Conservation (phyloP, 2,329 filamentous ascomycete genomes). For the Fusarium sp. region DNA sequence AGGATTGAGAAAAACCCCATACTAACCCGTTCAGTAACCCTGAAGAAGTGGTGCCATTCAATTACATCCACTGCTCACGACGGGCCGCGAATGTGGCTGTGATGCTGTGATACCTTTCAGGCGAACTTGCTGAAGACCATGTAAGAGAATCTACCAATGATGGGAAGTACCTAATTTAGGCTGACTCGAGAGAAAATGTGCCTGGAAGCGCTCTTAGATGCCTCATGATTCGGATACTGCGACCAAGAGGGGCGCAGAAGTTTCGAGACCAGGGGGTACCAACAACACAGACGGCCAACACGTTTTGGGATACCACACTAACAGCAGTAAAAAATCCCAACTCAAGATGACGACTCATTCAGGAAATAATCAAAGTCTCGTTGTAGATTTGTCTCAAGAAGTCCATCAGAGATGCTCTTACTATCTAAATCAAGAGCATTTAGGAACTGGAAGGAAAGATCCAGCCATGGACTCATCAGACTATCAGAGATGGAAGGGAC, state of each 20-base stretch:
- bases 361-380: background rate
- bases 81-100: constrained; percentile 26
- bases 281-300: constrained; percentile 21
- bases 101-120: constrained; percentile 11
- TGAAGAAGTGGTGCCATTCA: background rate
- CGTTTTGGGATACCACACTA: background rate
- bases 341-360: background rate
- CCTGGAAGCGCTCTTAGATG: constrained; percentile 4
- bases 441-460: background rate
- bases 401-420: background rate
- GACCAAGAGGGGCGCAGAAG: constrained; percentile 28
- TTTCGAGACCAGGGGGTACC: constrained; percentile 28
- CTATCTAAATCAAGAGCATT: background rate
- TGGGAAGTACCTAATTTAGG: background rate
- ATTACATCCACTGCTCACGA: constrained; percentile 20
- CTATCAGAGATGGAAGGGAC: constrained; percentile 7
- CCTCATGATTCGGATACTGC: constrained; percentile 17
- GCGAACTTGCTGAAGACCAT: background rate
- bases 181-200: background rate
- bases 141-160: background rate
- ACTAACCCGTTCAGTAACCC: background rate
- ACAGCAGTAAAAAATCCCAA: background rate
- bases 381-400: background rate
- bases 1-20: background rate
- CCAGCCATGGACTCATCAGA: background rate